Evolutionary conservation across 768 basidiomycete genomes (phyloP), one percentile per base, ranked within the genome.

Genomic region (Termitomyces sp.): DNA sequence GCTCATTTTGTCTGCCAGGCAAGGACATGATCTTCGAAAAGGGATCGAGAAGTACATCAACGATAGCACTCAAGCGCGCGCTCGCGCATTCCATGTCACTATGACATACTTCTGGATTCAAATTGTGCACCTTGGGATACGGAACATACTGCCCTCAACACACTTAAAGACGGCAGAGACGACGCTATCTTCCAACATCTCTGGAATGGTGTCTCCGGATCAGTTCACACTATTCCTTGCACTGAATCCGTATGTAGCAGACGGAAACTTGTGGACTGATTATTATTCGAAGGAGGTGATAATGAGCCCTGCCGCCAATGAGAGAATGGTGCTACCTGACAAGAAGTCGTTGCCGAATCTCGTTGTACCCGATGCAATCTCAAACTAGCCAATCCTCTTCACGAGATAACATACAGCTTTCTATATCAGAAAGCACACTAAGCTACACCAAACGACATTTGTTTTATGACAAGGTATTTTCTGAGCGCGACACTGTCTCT

Each of bases 81-180:
- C 69, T 7, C 71, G 73, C 24, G 67, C 73, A 24, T 80, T 79
- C 62, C 75, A 80, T 55, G 54, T 78, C 40, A 77, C 77, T 20
- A 78, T 81, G 79, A 77, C 80, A 0, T 81, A 79, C 57, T 79
- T 80, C 64, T 80, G 80, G 79, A 76, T 80, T 54, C 78, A 81
- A 61, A 71, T 79, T 24, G 77, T 79, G 14, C 79, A 79, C 55
- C 76, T 79, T 51, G 79, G 76, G 0, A 80, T 80, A 48, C 72
- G 67, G 10, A 75, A 72, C 55, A 73, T 72, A 56, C 65, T 68
- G 16, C 62, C 69, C 40, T 55, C 62, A 6, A 42, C 27, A 12
- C 39, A 53, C 27, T 22, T 43, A 9, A 43, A 43, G 30, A 24
- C 30, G 20, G 32, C 39, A 40, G 46, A 46, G 14, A 42, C 56